These are phyloP conservation scores for Apocynum venetum DNA, from an alignment of 257 asterid species.

Conservation along the genomic window DNA sequence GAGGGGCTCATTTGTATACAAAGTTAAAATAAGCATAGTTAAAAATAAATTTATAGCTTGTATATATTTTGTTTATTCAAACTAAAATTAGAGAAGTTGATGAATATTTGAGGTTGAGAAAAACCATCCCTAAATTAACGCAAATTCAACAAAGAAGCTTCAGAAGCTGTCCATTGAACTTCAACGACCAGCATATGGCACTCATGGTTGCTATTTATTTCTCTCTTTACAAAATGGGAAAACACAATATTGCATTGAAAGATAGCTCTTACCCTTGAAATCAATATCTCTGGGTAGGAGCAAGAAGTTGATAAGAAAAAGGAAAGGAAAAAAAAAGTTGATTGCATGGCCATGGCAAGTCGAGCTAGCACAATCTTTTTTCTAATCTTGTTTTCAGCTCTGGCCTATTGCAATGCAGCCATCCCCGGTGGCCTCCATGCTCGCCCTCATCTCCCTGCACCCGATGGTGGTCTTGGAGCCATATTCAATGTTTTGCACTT, in stretches of 20 bases:
- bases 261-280: slow-evolving; percentile 39
- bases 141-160: background rate
- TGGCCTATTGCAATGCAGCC: slow-evolving; percentile 30
- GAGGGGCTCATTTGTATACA: no score
- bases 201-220: slow-evolving; percentile 4
- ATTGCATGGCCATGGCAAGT: slow-evolving; percentile 29
- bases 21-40: no score
- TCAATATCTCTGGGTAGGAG: slow-evolving; percentile 33
- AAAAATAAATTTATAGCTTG: no score
- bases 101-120: background rate
- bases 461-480: slow-evolving; percentile 7
- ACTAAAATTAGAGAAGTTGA: background rate
- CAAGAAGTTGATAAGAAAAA: background rate
- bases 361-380: slow-evolving; percentile 9
- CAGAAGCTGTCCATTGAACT: slow-evolving; percentile 10
- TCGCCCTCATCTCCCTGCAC: background rate
- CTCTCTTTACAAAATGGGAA: slow-evolving; percentile 2
- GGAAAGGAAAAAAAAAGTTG: background rate
- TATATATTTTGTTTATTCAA: no score
- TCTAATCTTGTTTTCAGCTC: slow-evolving; percentile 28
- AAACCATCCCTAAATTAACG: background rate
- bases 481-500: slow-evolving; percentile 40
- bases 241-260: slow-evolving; percentile 11
- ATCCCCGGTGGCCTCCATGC: background rate
- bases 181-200: slow-evolving; percentile 10